A percentile compares a stretch with the other conserved stretches of the same genome.
Conservation (phyloP, 2,329 filamentous ascomycete species). For the Ceratocystis smalleyi region DNA sequence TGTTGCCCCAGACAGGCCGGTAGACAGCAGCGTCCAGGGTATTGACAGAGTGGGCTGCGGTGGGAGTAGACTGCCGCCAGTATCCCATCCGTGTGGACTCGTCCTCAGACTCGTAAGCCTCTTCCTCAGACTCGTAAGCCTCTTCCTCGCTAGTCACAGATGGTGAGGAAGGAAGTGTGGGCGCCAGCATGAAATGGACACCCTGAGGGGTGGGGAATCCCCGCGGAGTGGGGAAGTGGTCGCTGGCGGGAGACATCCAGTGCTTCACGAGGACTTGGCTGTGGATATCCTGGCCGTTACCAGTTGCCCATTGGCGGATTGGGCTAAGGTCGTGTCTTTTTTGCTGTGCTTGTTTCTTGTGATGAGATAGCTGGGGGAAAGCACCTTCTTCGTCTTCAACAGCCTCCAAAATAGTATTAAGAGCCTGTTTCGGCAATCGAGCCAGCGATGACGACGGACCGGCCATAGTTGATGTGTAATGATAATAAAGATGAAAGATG, state of each 20-base stretch:
- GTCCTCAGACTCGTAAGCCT: constrained; percentile 8
- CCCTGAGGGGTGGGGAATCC: constrained; percentile 56
- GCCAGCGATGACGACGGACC: constrained; percentile 35
- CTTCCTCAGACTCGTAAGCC: constrained; percentile 26
- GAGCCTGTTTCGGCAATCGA: constrained; percentile 34
- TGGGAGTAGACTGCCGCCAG: constrained; percentile 19
- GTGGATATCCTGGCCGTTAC: constrained; percentile 10
- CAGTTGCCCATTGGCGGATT: constrained; percentile 1
- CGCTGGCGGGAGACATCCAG: constrained; percentile 44
- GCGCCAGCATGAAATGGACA: constrained; percentile 47
- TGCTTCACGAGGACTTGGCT: constrained; percentile 38
- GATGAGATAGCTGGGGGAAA: neutral
- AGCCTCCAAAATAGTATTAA: constrained; percentile 52
- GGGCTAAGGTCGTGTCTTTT: neutral
- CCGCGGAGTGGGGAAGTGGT: constrained; percentile 40
- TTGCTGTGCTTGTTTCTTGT: neutral
- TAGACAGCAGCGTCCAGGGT: constrained; percentile 13
- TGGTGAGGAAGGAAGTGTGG: constrained; percentile 45
- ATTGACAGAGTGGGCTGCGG: neutral
- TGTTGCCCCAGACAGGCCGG: constrained; percentile 25
- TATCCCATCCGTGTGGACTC: constrained; percentile 11
- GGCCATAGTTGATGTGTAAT: neutral
- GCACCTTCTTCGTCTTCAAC: constrained; percentile 26
- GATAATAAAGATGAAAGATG: constrained; percentile 21
- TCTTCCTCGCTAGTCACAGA: constrained; percentile 38